A percentile compares a stretch with the other conserved stretches of the same genome.
phyloP scores from a whole-genome alignment of 345 rosid genomes.

The Isatis tinctoria region DNA sequence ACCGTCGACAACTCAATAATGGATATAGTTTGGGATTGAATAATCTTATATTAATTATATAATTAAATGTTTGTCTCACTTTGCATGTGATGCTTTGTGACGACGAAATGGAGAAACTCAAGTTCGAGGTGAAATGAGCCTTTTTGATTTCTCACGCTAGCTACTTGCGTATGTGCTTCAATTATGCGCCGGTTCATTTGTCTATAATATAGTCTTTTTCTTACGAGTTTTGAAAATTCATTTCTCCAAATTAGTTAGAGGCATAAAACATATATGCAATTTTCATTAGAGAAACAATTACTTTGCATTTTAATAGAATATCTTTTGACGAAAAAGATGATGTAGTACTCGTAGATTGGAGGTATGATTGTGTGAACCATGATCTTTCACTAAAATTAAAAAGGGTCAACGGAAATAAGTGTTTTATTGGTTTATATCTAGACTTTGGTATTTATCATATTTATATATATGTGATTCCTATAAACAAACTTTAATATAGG shows the following conservation, averaged over 20 bases:
- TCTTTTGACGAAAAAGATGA: neutral
- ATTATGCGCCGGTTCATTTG: neutral
- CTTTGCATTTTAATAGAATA: neutral
- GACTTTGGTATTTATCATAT: neutral
- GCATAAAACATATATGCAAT: too few relatives aligned
- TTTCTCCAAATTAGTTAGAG: neutral
- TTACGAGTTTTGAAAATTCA: neutral
- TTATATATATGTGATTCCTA: neutral
- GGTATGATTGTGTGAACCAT: neutral
- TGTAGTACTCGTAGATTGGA: neutral
- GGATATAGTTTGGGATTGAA: slow-evolving; percentile 8
- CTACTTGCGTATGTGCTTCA: neutral
- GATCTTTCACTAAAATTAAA: neutral
- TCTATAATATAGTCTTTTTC: neutral
- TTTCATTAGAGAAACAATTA: neutral
- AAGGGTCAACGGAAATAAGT: too few relatives aligned
- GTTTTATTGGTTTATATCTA: neutral
- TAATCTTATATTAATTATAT: neutral
- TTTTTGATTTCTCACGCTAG: slow-evolving; percentile 29
- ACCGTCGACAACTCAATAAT: slow-evolving; percentile 2
- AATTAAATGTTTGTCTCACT: slow-evolving; percentile 8
- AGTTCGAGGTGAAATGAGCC: slow-evolving; percentile 20
- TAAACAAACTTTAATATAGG: neutral
- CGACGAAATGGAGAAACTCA: slow-evolving; percentile 14
- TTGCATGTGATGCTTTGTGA: slow-evolving; percentile 25